phyloP scores from a whole-genome alignment of 768 basidiomycete genomes.

The Pisolithus tinctorius region DNA sequence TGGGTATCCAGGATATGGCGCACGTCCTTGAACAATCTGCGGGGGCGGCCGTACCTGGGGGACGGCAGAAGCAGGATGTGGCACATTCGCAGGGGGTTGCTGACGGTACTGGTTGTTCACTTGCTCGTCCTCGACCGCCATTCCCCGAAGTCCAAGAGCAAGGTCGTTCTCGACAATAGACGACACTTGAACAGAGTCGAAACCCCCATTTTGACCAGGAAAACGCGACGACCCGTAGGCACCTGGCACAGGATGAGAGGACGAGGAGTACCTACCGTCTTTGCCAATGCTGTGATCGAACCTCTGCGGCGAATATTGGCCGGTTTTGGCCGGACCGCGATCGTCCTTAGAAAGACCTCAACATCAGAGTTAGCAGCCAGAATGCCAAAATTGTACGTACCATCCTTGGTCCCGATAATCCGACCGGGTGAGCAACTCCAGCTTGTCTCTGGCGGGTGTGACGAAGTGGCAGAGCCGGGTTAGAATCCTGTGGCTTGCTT shows the following conservation, averaged over 20 bases:
- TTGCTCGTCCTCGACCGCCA: slow-evolving; percentile 52
- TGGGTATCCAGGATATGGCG: slow-evolving; percentile 44
- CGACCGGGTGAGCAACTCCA: slow-evolving; percentile 29
- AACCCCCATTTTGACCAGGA: slow-evolving; percentile 23
- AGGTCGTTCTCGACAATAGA: slow-evolving; percentile 47
- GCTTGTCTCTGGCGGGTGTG: slow-evolving; percentile 42
- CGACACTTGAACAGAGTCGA: slow-evolving; percentile 34
- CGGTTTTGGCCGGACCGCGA: slow-evolving; percentile 39
- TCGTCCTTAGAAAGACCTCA: slow-evolving; percentile 36
- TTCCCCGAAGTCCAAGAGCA: slow-evolving; percentile 51
- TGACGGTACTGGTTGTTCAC: slow-evolving; percentile 34
- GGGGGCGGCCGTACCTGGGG: slow-evolving; percentile 38
- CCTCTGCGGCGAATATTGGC: slow-evolving; percentile 49
- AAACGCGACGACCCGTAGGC: slow-evolving; percentile 28
- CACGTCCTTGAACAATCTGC: slow-evolving; percentile 36
- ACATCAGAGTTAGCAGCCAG: slow-evolving; percentile 11
- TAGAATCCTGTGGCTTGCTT: slow-evolving; percentile 32
- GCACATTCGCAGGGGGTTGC: slow-evolving; percentile 22
- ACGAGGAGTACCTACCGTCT: slow-evolving; percentile 43
- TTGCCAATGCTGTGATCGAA: slow-evolving; percentile 42
- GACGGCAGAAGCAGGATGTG: slow-evolving; percentile 22
- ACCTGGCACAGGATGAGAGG: slow-evolving; percentile 28
- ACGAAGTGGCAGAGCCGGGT: slow-evolving; percentile 37
- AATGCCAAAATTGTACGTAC: slow-evolving; percentile 23
- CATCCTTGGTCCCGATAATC: slow-evolving; percentile 35